A percentile compares a stretch with the other conserved stretches of the same genome.
These are phyloP conservation scores for Clonostachys byssicola DNA, from an alignment of 2,329 filamentous ascomycete species.

Conservation along the genomic window DNA sequence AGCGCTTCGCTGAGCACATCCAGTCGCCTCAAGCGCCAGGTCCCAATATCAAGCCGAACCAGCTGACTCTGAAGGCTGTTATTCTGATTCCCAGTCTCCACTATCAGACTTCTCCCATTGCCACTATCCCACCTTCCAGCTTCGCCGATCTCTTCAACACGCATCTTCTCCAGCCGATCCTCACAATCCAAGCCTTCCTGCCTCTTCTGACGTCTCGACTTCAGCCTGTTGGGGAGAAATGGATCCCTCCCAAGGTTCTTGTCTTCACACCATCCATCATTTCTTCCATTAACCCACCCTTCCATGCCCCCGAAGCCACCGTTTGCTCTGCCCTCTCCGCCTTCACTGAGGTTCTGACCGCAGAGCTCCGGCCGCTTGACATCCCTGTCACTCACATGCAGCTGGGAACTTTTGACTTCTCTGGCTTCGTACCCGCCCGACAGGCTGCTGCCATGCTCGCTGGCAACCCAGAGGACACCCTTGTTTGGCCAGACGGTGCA, in stretches of 20 bases:
- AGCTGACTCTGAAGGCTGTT: constrained; percentile 72
- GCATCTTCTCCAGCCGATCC: constrained; percentile 83
- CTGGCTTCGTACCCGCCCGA: constrained; percentile 52
- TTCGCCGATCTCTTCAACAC: constrained; percentile 92
- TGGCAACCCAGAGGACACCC: constrained; percentile 38
- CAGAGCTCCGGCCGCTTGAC: constrained; percentile 71
- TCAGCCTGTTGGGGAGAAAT: constrained; percentile 43
- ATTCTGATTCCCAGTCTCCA: constrained; percentile 78
- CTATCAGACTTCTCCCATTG: constrained; percentile 79
- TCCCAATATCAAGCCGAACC: constrained; percentile 70
- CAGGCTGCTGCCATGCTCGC: constrained; percentile 17
- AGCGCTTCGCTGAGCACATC: constrained; percentile 67
- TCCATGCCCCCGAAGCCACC: constrained; percentile 81
- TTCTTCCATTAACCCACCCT: constrained; percentile 73
- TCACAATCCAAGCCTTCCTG: constrained; percentile 86
- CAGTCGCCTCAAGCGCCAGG: constrained; percentile 73
- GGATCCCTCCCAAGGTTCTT: constrained; percentile 61
- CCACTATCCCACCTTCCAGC: constrained; percentile 75
- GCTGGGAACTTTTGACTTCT: constrained; percentile 86
- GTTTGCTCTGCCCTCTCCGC: constrained; percentile 83
- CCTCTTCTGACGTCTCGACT: constrained; percentile 66
- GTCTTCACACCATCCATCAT: constrained; percentile 79
- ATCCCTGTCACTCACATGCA: constrained; percentile 85
- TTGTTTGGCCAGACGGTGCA: constrained; percentile 60
- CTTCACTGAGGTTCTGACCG: constrained; percentile 75